A percentile compares a stretch with the other conserved stretches of the same genome.
phyloP scores from a whole-genome alignment of 352 stramenopile genomes.

The Phytophthora ramorum region DNA sequence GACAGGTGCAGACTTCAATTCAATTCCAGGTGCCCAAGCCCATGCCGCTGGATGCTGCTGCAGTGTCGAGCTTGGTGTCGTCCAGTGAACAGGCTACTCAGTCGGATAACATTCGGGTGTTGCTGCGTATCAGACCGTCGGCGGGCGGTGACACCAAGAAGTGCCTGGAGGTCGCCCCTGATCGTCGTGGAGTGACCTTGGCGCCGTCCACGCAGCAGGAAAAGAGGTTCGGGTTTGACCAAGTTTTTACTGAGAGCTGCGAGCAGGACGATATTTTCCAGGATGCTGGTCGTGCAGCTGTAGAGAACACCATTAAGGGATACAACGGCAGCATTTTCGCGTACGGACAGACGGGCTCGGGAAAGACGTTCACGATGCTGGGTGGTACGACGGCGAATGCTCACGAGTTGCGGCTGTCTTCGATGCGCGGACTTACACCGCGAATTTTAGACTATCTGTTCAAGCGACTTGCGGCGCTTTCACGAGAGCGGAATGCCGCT shows the following conservation, averaged over 20 bases:
- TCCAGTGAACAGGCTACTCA: conserved; percentile 9
- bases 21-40: conserved; percentile 1
- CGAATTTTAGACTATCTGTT: conserved; percentile 90
- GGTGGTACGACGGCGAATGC: conserved; percentile 44
- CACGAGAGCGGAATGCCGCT: conserved; percentile 47
- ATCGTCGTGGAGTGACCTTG: conserved; percentile 69
- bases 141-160: conserved; percentile 37
- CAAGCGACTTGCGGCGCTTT: conserved; percentile 50
- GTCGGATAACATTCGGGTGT: conserved; percentile 75
- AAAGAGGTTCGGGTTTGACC: conserved; percentile 89
- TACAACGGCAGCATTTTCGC: conserved; percentile 93
- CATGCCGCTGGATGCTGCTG: neutral
- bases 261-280: conserved; percentile 86
- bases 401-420: conserved; percentile 56
- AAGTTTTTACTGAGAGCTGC: conserved; percentile 73
- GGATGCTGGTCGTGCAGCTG: conserved; percentile 70
- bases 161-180: conserved; percentile 65
- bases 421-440: conserved; percentile 77
- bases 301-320: conserved; percentile 84
- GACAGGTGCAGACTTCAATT: neutral
- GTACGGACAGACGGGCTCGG: conserved; percentile 89
- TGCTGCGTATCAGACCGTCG: conserved; percentile 64
- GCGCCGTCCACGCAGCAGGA: conserved; percentile 66
- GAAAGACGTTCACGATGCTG: conserved; percentile 92
- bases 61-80: conserved; percentile 15